These are phyloP conservation scores for Globisporangium polare DNA, from an alignment of 352 stramenopile genomes.

Conservation along the genomic window DNA sequence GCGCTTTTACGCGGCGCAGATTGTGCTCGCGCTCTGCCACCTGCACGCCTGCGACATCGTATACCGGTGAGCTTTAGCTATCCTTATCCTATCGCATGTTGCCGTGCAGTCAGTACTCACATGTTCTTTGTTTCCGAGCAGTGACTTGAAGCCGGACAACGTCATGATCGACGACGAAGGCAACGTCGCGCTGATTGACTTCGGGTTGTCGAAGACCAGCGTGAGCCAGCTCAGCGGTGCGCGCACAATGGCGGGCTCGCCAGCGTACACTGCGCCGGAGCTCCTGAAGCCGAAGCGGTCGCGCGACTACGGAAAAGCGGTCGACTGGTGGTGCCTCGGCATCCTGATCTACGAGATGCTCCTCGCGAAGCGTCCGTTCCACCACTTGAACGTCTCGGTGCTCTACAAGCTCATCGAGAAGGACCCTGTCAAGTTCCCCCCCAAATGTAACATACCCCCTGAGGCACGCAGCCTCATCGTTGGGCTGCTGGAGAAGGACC, in stretches of 20 bases:
- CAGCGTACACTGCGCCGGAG: conserved; percentile 78
- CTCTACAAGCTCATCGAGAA: conserved; percentile 91
- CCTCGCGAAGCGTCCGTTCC: conserved; percentile 88
- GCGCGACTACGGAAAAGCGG: conserved; percentile 83
- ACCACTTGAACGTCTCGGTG: conserved; percentile 87
- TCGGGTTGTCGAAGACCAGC: conserved; percentile 92
- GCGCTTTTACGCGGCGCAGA: conserved; percentile 91
- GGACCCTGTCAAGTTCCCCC: conserved; percentile 82
- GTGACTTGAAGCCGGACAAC: conserved; percentile 95
- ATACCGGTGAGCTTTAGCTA: conserved; percentile 54
- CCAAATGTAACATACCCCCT: conserved; percentile 57
- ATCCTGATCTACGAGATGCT: conserved; percentile 93
- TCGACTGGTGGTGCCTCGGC: conserved; percentile 87
- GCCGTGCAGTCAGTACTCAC: not conserved
- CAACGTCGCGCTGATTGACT: conserved; percentile 94
- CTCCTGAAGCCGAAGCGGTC: conserved; percentile 81
- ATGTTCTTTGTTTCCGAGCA: conserved; percentile 8
- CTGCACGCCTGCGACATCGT: conserved; percentile 93
- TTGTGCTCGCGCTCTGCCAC: conserved; percentile 87
- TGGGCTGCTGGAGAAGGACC: conserved; percentile 79
- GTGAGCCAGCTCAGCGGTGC: conserved; percentile 80
- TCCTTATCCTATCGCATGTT: not conserved
- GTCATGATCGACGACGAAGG: conserved; percentile 93
- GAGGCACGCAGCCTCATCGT: conserved; percentile 75
- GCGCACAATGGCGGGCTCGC: conserved; percentile 82